A percentile compares a stretch with the other conserved stretches of the same genome.
Conservation (phyloP, 495 filamentous ascomycete species). For the Cercophora scortea region DNA sequence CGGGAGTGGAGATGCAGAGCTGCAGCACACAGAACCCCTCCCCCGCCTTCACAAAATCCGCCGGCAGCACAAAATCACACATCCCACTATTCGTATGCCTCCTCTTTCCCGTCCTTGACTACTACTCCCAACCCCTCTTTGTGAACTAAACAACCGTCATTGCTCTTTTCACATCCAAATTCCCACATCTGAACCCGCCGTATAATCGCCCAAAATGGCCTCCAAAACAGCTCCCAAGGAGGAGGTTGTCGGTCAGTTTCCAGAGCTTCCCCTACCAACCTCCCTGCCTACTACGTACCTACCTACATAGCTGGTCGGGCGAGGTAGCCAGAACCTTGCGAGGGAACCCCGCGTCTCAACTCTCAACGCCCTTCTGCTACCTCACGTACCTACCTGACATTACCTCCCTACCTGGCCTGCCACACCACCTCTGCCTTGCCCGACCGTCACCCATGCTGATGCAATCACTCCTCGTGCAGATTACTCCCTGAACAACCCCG, state of each 20-base stretch:
- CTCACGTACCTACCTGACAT: too few relatives aligned
- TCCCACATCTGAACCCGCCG: neutral
- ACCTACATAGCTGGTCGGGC: too few relatives aligned
- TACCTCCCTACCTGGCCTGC: too few relatives aligned
- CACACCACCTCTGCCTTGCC: neutral
- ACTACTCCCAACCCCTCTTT: slow-evolving; percentile 5
- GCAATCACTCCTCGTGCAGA: slow-evolving; percentile 43
- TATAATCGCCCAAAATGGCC: neutral
- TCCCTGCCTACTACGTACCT: too few relatives aligned
- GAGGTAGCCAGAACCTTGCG: too few relatives aligned
- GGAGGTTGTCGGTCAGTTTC: neutral
- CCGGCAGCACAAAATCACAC: slow-evolving; percentile 24
- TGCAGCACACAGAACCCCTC: slow-evolving; percentile 23
- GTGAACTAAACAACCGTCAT: neutral
- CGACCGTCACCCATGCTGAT: slow-evolving; percentile 3
- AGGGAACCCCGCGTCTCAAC: too few relatives aligned
- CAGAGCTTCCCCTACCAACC: too few relatives aligned
- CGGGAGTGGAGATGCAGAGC: neutral
- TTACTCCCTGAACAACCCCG: slow-evolving; percentile 91
- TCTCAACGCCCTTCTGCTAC: too few relatives aligned
- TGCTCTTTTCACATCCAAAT: neutral
- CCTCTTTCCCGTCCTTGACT: slow-evolving; percentile 1
- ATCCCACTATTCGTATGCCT: slow-evolving; percentile 8
- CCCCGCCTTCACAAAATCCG: slow-evolving; percentile 34
- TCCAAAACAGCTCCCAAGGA: neutral